These are phyloP conservation scores for Trypanosoma boissoni DNA, from an alignment of 208 protist genomes.

Conservation along the genomic window DNA sequence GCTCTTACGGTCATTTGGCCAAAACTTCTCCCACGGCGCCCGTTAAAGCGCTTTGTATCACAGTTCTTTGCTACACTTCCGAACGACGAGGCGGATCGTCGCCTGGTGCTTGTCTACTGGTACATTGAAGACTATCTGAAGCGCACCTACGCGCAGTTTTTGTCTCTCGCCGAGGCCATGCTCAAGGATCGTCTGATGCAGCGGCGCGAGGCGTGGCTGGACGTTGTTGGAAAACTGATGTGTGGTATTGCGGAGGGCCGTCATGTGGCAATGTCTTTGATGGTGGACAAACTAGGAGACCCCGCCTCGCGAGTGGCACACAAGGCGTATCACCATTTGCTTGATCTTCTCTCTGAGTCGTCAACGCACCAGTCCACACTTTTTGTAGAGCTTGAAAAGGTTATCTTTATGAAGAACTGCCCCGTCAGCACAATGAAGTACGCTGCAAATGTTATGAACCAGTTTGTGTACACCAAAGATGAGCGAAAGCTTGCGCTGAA, in stretches of 20 bases:
- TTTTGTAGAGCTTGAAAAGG: conserved; percentile 89
- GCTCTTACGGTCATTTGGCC: conserved; percentile 84
- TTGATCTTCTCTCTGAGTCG: conserved; percentile 79
- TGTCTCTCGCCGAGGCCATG: conserved; percentile 84
- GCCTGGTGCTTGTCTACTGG: conserved; percentile 85
- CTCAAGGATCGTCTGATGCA: conserved; percentile 86
- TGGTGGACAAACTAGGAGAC: conserved; percentile 92
- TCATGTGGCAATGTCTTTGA: conserved; percentile 78
- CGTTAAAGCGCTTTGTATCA: conserved; percentile 83
- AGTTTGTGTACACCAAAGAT: conserved; percentile 90
- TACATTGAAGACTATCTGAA: conserved; percentile 92
- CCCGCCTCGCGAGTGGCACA: conserved; percentile 65
- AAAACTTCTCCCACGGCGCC: conserved; percentile 79
- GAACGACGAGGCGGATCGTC: conserved; percentile 50
- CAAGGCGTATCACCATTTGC: conserved; percentile 86
- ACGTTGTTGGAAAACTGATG: conserved; percentile 83
- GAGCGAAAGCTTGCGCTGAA: conserved; percentile 88
- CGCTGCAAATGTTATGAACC: conserved; percentile 89
- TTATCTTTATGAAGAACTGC: conserved; percentile 90
- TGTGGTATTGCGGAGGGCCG: conserved; percentile 78
- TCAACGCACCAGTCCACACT: conserved; percentile 82
- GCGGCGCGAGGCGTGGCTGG: conserved; percentile 83
- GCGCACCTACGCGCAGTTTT: conserved; percentile 86
- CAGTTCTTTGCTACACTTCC: conserved; percentile 92
- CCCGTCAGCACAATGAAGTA: conserved; percentile 87